Conservation (phyloP, 352 stramenopile species). For the Phytophthora ohioensis region DNA sequence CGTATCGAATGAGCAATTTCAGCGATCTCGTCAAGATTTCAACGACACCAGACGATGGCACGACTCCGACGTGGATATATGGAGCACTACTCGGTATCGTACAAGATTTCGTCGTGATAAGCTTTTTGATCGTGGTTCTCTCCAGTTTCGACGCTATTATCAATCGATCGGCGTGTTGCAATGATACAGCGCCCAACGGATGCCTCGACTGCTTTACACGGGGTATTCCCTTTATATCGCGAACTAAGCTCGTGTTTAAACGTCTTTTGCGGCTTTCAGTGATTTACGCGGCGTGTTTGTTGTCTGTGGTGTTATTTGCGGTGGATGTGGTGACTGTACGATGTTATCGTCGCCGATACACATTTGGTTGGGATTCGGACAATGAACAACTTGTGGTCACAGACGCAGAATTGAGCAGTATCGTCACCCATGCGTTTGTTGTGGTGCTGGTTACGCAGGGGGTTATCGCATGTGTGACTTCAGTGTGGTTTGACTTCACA, state of each 20-base stretch:
- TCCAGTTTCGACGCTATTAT: conserved; percentile 35
- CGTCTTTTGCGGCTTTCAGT: conserved; percentile 18
- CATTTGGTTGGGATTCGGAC: conserved; percentile 17
- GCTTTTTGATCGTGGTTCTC: conserved; percentile 28
- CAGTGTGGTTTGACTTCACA: conserved; percentile 42
- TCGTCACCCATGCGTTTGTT: conserved; percentile 1
- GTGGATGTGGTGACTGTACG: conserved; percentile 37
- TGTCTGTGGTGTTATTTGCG: conserved; percentile 28
- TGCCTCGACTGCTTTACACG: conserved; percentile 41
- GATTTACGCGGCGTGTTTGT: conserved; percentile 23
- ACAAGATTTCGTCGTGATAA: conserved; percentile 38
- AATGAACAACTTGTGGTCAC: conserved; percentile 6
- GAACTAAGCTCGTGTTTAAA: conserved; percentile 39
- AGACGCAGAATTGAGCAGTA: conserved; percentile 6
- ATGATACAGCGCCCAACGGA: conserved; percentile 43
- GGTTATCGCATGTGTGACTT: conserved; percentile 17
- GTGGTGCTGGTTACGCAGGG: conserved; percentile 17
- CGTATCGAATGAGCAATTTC: conserved; percentile 36
- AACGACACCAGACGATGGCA: conserved; percentile 11
- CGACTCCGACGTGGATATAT: conserved; percentile 7
- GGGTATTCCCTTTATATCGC: conserved; percentile 28
- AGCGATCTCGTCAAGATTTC: conserved; percentile 17
- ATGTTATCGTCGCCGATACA: conserved; percentile 24
- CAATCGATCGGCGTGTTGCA: conserved; percentile 34
- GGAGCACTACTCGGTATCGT: conserved; percentile 34